phyloP scores from a whole-genome alignment of 2,329 filamentous ascomycete species.

The Byssoonygena ceratinophila region DNA sequence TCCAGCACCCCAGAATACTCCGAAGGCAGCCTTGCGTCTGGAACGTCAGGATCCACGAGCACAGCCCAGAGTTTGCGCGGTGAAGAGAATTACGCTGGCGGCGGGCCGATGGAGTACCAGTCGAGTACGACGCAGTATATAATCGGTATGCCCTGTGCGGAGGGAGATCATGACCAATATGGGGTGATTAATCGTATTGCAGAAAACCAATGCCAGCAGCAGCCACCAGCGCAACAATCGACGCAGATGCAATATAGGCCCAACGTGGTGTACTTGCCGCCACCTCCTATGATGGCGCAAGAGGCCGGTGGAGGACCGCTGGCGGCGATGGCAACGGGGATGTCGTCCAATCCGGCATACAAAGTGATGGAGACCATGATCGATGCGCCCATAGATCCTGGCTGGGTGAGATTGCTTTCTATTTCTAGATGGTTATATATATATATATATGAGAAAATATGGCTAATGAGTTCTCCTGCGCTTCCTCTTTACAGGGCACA shows the following conservation, averaged over 20 bases:
- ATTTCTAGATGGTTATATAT: not conserved
- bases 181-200: not conserved
- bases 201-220: not conserved
- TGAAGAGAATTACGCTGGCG: not conserved
- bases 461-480: not conserved
- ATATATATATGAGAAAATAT: not conserved
- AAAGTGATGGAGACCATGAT: conserved; percentile 8
- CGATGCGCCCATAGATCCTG: not conserved
- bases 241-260: conserved; percentile 1
- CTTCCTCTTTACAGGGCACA: not conserved
- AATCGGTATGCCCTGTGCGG: not conserved
- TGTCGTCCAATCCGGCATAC: conserved; percentile 4
- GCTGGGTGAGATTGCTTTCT: conserved; percentile 7
- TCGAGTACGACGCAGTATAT: not conserved
- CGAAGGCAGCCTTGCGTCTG: not conserved
- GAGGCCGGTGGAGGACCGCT: not conserved
- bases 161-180: not conserved
- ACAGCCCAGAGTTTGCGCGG: not conserved
- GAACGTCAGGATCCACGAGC: not conserved
- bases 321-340: not conserved
- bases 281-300: not conserved
- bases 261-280: not conserved
- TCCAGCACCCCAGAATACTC: not conserved
- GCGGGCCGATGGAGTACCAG: not conserved
- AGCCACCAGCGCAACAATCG: not conserved